Conservation (phyloP, 2,329 filamentous ascomycete genomes). For the Aspergillus ruber region DNA sequence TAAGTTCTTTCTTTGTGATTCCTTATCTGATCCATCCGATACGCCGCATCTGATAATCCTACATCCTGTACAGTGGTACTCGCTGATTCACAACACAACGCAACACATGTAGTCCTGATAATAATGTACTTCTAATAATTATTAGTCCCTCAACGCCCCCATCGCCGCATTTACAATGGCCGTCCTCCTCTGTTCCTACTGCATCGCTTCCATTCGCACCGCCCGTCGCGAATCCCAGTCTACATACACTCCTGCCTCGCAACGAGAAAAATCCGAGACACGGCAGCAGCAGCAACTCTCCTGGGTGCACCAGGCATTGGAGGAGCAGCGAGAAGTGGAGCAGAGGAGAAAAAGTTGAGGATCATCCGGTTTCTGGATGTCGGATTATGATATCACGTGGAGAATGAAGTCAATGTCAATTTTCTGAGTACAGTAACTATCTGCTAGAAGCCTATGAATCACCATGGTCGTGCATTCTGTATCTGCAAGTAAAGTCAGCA, state of each 20-base stretch:
- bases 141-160: conserved; percentile 51
- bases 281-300: conserved; percentile 15
- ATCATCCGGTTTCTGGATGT: not conserved
- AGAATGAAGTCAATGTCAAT: not conserved
- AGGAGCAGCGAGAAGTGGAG: conserved; percentile 13
- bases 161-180: conserved; percentile 61
- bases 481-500: not conserved
- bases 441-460: too few relatives aligned
- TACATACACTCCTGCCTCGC: conserved; percentile 2
- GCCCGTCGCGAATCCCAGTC: conserved; percentile 61
- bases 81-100: not conserved
- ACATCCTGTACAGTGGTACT: too few relatives aligned
- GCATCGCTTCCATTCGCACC: conserved; percentile 58
- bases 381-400: not conserved
- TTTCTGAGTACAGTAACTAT: too few relatives aligned
- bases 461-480: not conserved
- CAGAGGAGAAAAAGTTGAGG: not conserved
- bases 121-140: not conserved
- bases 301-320: conserved; percentile 28
- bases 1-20: not conserved
- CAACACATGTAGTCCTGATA: not conserved
- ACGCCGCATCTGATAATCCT: not conserved
- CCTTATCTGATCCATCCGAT: not conserved
- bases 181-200: conserved; percentile 53
- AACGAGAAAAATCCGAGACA: conserved; percentile 41